A percentile compares a stretch with the other conserved stretches of the same genome.
phyloP scores from a whole-genome alignment of 768 basidiomycete species.

The Lentinula lateritia region DNA sequence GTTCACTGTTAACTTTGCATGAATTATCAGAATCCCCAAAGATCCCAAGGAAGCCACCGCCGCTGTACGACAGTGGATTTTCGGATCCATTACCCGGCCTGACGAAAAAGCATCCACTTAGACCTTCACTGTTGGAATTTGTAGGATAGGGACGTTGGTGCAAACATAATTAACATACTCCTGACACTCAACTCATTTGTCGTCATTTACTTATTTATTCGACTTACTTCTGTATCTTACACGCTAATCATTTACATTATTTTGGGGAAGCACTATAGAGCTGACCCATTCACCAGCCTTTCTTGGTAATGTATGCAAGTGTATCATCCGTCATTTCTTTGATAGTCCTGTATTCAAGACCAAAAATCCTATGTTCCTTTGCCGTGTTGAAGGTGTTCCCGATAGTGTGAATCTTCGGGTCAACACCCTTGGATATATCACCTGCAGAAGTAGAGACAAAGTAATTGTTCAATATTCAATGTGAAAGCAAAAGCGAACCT shows the following conservation, averaged over 20 bases:
- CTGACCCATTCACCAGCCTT: neutral
- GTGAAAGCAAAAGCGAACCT: neutral
- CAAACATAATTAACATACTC: neutral
- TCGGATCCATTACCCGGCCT: slow-evolving; percentile 21
- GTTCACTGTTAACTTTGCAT: slow-evolving; percentile 6
- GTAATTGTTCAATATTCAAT: neutral
- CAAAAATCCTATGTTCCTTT: neutral
- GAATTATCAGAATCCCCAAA: slow-evolving; percentile 55
- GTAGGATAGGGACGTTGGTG: neutral
- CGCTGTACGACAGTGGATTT: slow-evolving; percentile 80
- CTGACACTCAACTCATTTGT: neutral
- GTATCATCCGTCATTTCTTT: neutral
- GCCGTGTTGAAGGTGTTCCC: neutral
- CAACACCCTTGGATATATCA: neutral
- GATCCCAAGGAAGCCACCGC: slow-evolving; percentile 61
- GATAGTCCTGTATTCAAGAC: neutral
- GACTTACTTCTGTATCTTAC: neutral
- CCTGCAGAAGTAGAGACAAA: neutral
- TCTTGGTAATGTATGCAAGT: neutral
- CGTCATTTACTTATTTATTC: neutral
- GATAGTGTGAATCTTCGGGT: neutral
- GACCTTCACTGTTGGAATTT: neutral
- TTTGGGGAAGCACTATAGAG: neutral
- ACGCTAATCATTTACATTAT: neutral
- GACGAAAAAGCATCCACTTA: neutral